A percentile compares a stretch with the other conserved stretches of the same genome.
Conservation (phyloP, 208 protist species). For the Leptomonas seymouri region DNA sequence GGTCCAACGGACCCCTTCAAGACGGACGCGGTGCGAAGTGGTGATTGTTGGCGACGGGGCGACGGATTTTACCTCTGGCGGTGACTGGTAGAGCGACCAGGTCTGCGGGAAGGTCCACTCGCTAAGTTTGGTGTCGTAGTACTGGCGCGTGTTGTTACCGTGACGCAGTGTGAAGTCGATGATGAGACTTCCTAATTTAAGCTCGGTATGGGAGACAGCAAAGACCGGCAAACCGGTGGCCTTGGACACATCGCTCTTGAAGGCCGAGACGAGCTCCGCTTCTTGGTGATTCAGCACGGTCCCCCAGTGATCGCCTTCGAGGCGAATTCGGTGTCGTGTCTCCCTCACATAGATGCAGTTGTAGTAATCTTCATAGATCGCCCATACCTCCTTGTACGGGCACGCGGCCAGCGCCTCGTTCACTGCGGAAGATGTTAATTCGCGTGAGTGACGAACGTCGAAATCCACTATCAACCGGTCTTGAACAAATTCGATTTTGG, state of each 20-base stretch:
- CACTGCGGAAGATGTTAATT: conserved; percentile 1
- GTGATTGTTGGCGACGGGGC: conserved; percentile 6
- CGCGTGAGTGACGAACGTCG: conserved; percentile 20
- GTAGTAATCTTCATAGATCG: conserved; percentile 29
- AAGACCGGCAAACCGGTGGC: neutral
- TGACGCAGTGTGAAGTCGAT: conserved; percentile 40
- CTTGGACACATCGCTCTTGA: conserved; percentile 37
- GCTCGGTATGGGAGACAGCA: conserved; percentile 24
- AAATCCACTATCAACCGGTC: conserved; percentile 39
- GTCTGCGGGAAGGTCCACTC: conserved; percentile 10
- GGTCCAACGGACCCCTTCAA: conserved; percentile 39
- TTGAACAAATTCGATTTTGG: conserved; percentile 22
- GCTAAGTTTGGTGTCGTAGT: conserved; percentile 9
- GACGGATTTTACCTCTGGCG: neutral
- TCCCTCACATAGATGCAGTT: neutral
- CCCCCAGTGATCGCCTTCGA: conserved; percentile 52
- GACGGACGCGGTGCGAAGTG: conserved; percentile 37
- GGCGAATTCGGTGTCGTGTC: conserved; percentile 41
- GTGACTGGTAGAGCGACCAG: conserved; percentile 16
- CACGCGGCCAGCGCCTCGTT: conserved; percentile 16
- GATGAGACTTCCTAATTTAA: conserved; percentile 33
- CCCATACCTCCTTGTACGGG: conserved; percentile 33
- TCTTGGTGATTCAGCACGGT: conserved; percentile 31
- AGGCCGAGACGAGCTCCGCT: conserved; percentile 28
- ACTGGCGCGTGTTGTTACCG: neutral